A percentile compares a stretch with the other conserved stretches of the same genome.
Evolutionary conservation across 441 rosid species (phyloP).

Genomic region (Erodium moschatum): DNA sequence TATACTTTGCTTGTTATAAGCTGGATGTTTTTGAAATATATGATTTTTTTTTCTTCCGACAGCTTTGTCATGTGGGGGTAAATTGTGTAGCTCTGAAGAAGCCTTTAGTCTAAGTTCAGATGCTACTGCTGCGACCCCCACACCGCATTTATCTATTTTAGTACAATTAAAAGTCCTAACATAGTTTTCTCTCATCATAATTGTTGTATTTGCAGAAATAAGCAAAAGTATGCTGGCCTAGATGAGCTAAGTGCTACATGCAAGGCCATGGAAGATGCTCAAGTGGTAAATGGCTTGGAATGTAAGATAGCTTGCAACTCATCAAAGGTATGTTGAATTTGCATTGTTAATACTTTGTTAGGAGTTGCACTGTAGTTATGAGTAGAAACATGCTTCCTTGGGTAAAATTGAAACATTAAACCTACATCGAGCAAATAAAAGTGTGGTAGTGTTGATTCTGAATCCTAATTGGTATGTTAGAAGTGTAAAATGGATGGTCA

Average conservation of each 20-base stretch:
- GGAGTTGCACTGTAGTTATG: background rate
- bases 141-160: no score
- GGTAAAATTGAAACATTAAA: background rate
- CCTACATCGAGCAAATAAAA: background rate
- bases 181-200: no score
- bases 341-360: background rate
- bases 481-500: background rate
- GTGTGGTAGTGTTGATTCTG: background rate
- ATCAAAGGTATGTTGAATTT: constrained; percentile 54
- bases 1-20: background rate
- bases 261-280: constrained; percentile 43
- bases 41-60: constrained; percentile 11
- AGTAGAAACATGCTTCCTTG: background rate
- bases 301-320: constrained; percentile 87
- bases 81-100: constrained; percentile 4
- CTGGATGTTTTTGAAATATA: constrained; percentile 12
- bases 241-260: constrained; percentile 33
- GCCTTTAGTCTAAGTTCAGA: background rate
- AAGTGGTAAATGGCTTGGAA: constrained; percentile 66
- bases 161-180: no score
- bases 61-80: no score
- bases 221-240: constrained; percentile 30
- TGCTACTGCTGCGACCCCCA: background rate
- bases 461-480: background rate
- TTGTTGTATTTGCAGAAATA: constrained; percentile 46